phyloP scores from a whole-genome alignment of 1,139 yeast species.

The Entelexis paramagnoliae region DNA sequence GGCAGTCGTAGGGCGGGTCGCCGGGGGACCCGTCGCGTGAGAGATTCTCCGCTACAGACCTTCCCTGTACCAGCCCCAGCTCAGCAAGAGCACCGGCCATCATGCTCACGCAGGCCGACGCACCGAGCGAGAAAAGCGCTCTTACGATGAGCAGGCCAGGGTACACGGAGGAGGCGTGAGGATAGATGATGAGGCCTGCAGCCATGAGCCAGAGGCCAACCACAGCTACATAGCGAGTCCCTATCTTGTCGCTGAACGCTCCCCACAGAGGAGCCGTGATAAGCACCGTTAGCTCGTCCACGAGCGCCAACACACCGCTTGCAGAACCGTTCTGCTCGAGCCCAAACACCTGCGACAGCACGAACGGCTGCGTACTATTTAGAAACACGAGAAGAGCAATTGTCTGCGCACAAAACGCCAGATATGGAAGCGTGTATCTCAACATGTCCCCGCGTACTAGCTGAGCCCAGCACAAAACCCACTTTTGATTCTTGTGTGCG shows the following conservation, averaged over 20 bases:
- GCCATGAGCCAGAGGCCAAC: conserved; percentile 43
- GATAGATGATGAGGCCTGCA: conserved; percentile 42
- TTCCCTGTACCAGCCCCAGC: conserved; percentile 16
- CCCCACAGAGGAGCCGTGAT: conserved; percentile 55
- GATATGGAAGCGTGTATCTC: conserved; percentile 38
- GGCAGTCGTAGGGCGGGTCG: not conserved
- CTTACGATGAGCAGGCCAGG: conserved; percentile 47
- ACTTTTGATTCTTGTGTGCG: too few species aligned
- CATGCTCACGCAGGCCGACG: conserved; percentile 40
- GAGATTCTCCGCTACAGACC: not conserved
- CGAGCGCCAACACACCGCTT: conserved; percentile 52
- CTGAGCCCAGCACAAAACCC: too few species aligned
- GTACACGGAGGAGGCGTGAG: conserved; percentile 36
- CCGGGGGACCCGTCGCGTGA: not conserved
- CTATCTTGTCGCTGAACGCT: conserved; percentile 51
- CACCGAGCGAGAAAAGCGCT: conserved; percentile 52
- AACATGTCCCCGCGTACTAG: not conserved
- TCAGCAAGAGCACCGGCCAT: conserved; percentile 46
- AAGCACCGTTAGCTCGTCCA: conserved; percentile 51
- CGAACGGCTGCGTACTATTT: conserved; percentile 59
- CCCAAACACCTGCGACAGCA: conserved; percentile 45
- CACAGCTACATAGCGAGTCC: conserved; percentile 46
- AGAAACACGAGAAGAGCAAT: conserved; percentile 57
- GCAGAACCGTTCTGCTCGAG: conserved; percentile 43
- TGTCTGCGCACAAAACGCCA: conserved; percentile 39